phyloP scores from a whole-genome alignment of 352 stramenopile species.

The Globisporangium nodosum region DNA sequence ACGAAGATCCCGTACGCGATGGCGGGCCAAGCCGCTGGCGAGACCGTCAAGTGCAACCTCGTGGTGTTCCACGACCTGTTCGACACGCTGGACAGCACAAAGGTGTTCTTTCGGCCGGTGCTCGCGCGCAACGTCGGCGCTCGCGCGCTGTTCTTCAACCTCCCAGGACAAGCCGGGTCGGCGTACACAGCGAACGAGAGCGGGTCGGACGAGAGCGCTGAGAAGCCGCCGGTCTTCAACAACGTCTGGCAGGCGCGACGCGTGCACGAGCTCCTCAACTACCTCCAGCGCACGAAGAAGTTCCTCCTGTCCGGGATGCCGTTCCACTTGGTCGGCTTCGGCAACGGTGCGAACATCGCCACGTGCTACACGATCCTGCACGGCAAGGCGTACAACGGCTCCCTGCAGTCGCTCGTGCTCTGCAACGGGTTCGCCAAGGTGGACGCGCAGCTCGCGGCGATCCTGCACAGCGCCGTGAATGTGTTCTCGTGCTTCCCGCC shows the following conservation, averaged over 20 bases:
- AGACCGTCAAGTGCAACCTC: slow-evolving; percentile 75
- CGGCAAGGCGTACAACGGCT: slow-evolving; percentile 32
- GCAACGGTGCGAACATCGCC: slow-evolving; percentile 85
- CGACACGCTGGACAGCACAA: slow-evolving; percentile 87
- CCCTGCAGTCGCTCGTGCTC: slow-evolving; percentile 70
- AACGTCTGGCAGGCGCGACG: slow-evolving; percentile 82
- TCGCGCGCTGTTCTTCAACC: slow-evolving; percentile 89
- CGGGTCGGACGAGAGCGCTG: background rate
- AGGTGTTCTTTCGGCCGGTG: slow-evolving; percentile 85
- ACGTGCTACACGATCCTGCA: slow-evolving; percentile 56
- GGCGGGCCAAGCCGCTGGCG: slow-evolving; percentile 55
- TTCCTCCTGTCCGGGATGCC: slow-evolving; percentile 65
- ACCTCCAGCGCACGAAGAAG: slow-evolving; percentile 60
- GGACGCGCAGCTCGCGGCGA: slow-evolving; percentile 65
- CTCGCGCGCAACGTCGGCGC: slow-evolving; percentile 72
- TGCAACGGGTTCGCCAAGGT: slow-evolving; percentile 84
- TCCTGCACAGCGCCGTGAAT: slow-evolving; percentile 78
- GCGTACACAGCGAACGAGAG: slow-evolving; percentile 34
- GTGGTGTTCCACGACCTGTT: slow-evolving; percentile 93
- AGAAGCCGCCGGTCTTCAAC: slow-evolving; percentile 41
- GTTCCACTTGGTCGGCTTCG: slow-evolving; percentile 88
- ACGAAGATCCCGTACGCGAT: slow-evolving; percentile 83
- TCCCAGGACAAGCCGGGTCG: slow-evolving; percentile 85
- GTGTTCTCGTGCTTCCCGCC: slow-evolving; percentile 82
- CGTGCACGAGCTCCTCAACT: slow-evolving; percentile 82